These are phyloP conservation scores for Saccharomyces jurei DNA, from an alignment of 805 yeast species.

Conservation along the genomic window DNA sequence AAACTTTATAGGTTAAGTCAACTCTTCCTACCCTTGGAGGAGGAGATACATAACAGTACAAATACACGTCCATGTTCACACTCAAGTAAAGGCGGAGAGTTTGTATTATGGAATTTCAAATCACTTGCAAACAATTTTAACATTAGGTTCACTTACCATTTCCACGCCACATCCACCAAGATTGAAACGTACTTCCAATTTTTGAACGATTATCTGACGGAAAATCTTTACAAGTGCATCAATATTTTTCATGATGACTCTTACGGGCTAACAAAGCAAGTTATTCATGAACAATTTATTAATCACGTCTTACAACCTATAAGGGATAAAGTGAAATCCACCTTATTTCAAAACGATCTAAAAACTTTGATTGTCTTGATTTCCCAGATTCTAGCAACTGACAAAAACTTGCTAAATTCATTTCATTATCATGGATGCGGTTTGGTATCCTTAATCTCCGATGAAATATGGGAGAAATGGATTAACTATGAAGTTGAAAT, in stretches of 20 bases:
- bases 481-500: constrained; percentile 39
- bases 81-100: background rate
- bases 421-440: constrained; percentile 37
- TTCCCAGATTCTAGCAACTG: constrained; percentile 35
- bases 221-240: constrained; percentile 35
- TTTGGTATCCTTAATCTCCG: constrained; percentile 22
- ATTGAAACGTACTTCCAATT: constrained; percentile 44
- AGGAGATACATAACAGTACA: background rate
- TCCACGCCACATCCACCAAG: constrained; percentile 36
- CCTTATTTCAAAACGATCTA: constrained; percentile 33
- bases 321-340: constrained; percentile 34
- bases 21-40: constrained; percentile 5
- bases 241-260: constrained; percentile 33
- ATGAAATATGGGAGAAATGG: constrained; percentile 38
- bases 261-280: constrained; percentile 19
- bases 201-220: constrained; percentile 38
- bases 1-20: constrained; percentile 15
- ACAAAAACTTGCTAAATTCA: constrained; percentile 31
- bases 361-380: constrained; percentile 32
- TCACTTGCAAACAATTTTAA: constrained; percentile 38
- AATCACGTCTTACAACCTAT: constrained; percentile 35
- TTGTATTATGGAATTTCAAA: constrained; percentile 39
- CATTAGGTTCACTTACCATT: constrained; percentile 47
- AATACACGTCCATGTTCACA: background rate
- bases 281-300: constrained; percentile 35